A percentile compares a stretch with the other conserved stretches of the same genome.
Evolutionary conservation across 2,329 filamentous ascomycete genomes (phyloP).

Genomic region (Plectosphaerella sp.): DNA sequence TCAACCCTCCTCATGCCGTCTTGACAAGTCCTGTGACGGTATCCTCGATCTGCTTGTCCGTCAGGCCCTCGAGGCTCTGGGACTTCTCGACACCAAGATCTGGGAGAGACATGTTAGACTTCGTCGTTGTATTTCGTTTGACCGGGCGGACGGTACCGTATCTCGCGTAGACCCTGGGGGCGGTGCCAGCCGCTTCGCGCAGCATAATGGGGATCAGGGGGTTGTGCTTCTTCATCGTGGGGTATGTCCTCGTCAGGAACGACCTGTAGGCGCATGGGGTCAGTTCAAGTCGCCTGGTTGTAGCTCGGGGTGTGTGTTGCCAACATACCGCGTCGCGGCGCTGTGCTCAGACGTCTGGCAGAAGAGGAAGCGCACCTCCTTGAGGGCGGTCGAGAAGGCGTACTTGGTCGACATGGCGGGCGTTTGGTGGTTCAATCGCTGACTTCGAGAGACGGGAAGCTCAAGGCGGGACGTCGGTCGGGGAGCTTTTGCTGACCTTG

Average conservation of each 20-base stretch:
- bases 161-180: constrained; percentile 85
- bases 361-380: constrained; percentile 95
- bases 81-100: constrained; percentile 54
- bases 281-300: constrained; percentile 5
- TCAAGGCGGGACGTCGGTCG: neutral
- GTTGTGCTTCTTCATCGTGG: constrained; percentile 99
- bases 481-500: constrained; percentile 6
- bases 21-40: constrained; percentile 51
- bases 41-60: constrained; percentile 59
- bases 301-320: neutral
- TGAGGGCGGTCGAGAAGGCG: constrained; percentile 81
- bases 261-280: constrained; percentile 50
- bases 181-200: constrained; percentile 80
- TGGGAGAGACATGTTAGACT: constrained; percentile 15
- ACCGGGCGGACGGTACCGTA: constrained; percentile 62
- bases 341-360: constrained; percentile 93
- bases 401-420: constrained; percentile 81
- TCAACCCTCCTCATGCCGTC: constrained; percentile 9
- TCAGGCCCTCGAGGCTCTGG: constrained; percentile 53
- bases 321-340: constrained; percentile 74
- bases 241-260: constrained; percentile 88
- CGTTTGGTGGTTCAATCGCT: neutral
- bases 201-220: constrained; percentile 90
- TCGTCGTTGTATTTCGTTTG: neutral
- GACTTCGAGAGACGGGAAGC: neutral